Evolutionary conservation across 441 rosid genomes (phyloP), one percentile per base, ranked within the genome.

Genomic region (Theobroma grandiflorum): DNA sequence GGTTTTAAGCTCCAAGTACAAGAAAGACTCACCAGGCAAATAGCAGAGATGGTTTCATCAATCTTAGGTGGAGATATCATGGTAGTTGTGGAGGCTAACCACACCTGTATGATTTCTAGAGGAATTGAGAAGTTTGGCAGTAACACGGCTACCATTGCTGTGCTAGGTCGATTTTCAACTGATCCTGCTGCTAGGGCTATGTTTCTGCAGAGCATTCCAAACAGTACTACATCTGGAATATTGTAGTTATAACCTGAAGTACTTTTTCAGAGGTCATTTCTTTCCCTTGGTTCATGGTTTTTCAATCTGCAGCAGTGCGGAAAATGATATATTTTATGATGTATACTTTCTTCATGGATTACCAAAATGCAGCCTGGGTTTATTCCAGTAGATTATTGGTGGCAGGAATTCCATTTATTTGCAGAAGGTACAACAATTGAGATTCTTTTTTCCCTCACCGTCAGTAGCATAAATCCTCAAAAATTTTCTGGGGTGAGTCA

Each of bases 1-100:
- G 98, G 99, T 74, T 93, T 91, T 83, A 97, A 95, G 93, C 98
- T 97, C 78, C 99, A 97, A 85, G 98, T 97, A 78, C 99, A 97
- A 84, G 99, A 97, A 87, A 90, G 99, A 72, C 92, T 97, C 50
- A 93, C 97, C 66, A 82, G 91, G 79, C 99, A 97, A 85, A 92
- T 97, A 59, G 98, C 98, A 6, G 96, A 97, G 87, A 92, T 93
- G 7, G 85, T 89, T 74, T 85, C 98, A 1, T 87, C 93, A 9
- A 47, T 89, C 43, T 84, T 91, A 58, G 97, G 98, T 33, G 97
- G 92, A 59, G 96, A 94, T 86, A 94, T 92, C 85, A 94, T 97
- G 77, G 98, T 97, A 15, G 95, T 93, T 50, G 97, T 91, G 70
- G 99, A 94, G 87, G 99, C 99, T 2, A 85, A 82, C 20, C 99